Evolutionary conservation across 2,329 filamentous ascomycete species (phyloP), one percentile per base, ranked within the genome.

Genomic region (Talaromyces sp.): DNA sequence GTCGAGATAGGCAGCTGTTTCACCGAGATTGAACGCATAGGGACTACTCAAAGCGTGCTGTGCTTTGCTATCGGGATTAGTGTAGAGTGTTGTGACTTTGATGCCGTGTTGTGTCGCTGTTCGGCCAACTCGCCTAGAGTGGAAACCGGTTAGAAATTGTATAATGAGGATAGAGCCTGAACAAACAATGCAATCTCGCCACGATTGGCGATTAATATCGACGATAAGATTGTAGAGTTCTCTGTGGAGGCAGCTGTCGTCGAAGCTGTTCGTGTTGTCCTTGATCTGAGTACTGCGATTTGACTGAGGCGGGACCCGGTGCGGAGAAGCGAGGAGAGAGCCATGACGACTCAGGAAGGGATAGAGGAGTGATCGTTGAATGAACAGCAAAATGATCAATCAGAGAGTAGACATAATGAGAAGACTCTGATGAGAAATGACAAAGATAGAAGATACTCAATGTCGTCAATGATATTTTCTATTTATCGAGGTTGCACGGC

Each of bases 131-230:
- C 95, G 90, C 66, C 82, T 84, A 44, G 12, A 18, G 8, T 33
- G 28, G 31, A 35, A 14, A 1, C 0, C 12, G 9, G 5, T 54
- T 4, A 54, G 50, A n/a, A n/a, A 11, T 3, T 14, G 12, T 5
- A 1, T 18, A 52, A 2, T 0, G 28, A 18, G 6, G 3, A 46
- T 1, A 3, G 4, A 2, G 5, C 18, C 6, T 5, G 4, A 23
- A 59, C 79, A 67, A 74, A 84, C 74, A 99, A 83, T 57, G 95
- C 95, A 70, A 99, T 99, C 78, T 99, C 95, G 70, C 95, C 95
- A 69, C 95, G 88, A 75, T 99, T 99, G 60, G 95, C 95, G 73
- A 99, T 98, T 25, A 99, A 84, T 46, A 98, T 90, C 8, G 92
- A 96, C 61, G 86, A 87, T 58, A 85, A 70, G n/a, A 81, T 69